Evolutionary conservation across 257 asterid species (phyloP).

Genomic region (Hygrophila difformis): DNA sequence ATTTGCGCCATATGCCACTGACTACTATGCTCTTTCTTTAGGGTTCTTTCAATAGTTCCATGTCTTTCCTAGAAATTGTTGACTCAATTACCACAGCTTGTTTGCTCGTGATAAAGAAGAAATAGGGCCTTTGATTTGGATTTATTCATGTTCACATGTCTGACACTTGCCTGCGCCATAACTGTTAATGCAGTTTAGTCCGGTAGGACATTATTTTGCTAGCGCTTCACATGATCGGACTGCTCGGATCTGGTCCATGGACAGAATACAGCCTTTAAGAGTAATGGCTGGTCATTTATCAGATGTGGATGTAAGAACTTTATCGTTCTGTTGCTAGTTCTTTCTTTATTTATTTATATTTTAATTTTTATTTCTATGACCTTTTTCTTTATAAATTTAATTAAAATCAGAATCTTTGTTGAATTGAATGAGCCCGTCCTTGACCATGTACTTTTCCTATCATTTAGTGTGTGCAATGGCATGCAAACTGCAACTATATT

Average conservation of each 20-base stretch:
- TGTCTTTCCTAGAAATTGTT: no score
- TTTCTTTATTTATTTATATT: neutral
- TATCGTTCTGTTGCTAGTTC: neutral
- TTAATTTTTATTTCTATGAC: no score
- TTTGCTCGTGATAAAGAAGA: neutral
- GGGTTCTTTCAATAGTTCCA: no score
- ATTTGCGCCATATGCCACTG: no score
- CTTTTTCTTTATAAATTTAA: no score
- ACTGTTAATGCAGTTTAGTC: slow-evolving; percentile 84
- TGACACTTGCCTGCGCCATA: slow-evolving; percentile 9
- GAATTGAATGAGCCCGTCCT: neutral
- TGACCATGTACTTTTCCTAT: slow-evolving; percentile 6
- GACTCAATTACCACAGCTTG: no score
- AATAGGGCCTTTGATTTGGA: neutral
- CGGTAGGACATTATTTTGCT: slow-evolving; percentile 95
- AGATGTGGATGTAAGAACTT: slow-evolving; percentile 86
- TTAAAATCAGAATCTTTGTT: slow-evolving; percentile 4
- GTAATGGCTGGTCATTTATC: slow-evolving; percentile 98
- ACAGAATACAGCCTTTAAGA: slow-evolving; percentile 84
- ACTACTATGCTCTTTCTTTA: no score
- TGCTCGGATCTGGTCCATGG: slow-evolving; percentile 95
- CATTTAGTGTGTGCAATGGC: slow-evolving; percentile 90
- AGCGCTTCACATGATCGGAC: slow-evolving; percentile 98
- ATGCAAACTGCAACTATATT: slow-evolving; percentile 84
- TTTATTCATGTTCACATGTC: no score